Base-by-base conservation (phyloP, 169 alveolate genomes). In the Cryptosporidium andersoni region DNA sequence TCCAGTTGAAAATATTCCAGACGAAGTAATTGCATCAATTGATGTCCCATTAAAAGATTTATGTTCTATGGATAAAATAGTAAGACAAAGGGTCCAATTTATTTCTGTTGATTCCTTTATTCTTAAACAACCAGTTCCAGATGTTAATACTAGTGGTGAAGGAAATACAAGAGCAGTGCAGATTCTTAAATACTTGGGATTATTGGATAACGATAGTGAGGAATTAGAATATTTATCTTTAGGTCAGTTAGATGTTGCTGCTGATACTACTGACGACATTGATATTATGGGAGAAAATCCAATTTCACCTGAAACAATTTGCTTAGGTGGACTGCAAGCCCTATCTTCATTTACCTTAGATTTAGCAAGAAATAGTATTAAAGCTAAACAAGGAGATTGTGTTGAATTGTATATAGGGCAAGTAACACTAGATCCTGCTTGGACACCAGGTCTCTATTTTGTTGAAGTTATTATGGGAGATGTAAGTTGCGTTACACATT, bases 381-480 rank as follows among this genome's bases (percentile, higher is more conserved):
- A 48, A 45, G 74, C 55, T 58, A 74, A 74, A 39, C 55, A 74
- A 6, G 85, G 85, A 3, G 85, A 74, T 43, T 74, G 85, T 11
- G 85, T 74, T 42, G 85, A 74, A 16, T 47, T 74, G 4, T 74
- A 74, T 47, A 74, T 74, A 14, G 85, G 85, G 0, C 85, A 74
- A 58, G 85, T 74, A 43, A 74, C 55, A 45, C 85, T 74, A 14
- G 85, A 74, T 49, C 67, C 67, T 8, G 60, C 55, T 60, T 74
- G 85, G 85, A 74, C 85, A 7, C 85, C 85, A 7, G 85, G 85
- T 4, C 49, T 74, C 0, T 74, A 74, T 39, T 74, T 74, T 8
- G 85, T 74, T 74, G 85, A 74, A 48, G 85, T 74, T 16, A 74
- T 74, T 40, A 74, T 74, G 85, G 85, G 85, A 9, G 85, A 74